Percentiles rank a stretch among this genome's conserved stretches.
These are phyloP conservation scores for Auriscalpium microsporum DNA, from an alignment of 768 basidiomycete genomes.

Conservation along the genomic window DNA sequence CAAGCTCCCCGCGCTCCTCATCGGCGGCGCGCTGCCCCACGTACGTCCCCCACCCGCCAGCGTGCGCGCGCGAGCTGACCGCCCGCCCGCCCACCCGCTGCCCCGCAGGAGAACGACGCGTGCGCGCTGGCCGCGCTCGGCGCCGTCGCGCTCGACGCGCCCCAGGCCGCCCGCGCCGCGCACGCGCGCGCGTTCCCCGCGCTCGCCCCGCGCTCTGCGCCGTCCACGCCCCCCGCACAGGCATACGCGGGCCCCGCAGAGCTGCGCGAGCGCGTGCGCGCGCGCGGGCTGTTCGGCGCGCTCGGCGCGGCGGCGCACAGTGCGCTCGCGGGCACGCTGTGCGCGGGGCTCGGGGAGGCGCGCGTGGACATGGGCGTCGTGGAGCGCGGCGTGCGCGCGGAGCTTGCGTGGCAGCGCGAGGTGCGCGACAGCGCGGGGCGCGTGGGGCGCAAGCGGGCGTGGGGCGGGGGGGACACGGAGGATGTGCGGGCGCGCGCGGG, in stretches of 20 bases:
- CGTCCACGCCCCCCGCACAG: too few relatives aligned
- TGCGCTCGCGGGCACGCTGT: not conserved
- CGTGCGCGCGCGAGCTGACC: not conserved
- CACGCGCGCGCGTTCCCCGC: not conserved
- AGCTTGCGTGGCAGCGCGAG: slow-evolving; percentile 7
- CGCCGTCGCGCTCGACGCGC: slow-evolving; percentile 9
- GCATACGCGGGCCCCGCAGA: not conserved
- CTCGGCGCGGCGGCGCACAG: slow-evolving; percentile 2
- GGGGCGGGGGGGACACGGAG: not conserved
- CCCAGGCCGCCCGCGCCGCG: slow-evolving; percentile 5
- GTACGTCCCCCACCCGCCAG: slow-evolving; percentile 6
- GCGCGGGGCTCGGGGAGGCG: not conserved
- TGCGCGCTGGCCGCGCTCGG: slow-evolving; percentile 5
- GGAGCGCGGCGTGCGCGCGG: not conserved
- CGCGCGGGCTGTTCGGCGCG: not conserved
- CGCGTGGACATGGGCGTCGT: slow-evolving; percentile 2
- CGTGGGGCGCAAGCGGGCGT: not conserved
- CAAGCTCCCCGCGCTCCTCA: slow-evolving; percentile 1
- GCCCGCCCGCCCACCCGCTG: not conserved
- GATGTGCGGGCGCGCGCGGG: not conserved
- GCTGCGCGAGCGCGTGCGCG: not conserved
- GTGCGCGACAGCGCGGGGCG: not conserved
- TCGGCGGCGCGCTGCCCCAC: slow-evolving; percentile 2
- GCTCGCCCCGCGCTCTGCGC: not conserved
- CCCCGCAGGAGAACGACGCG: slow-evolving; percentile 14